Evolutionary conservation across 768 basidiomycete genomes (phyloP).

Genomic region (Nevesoporus exiguus): DNA sequence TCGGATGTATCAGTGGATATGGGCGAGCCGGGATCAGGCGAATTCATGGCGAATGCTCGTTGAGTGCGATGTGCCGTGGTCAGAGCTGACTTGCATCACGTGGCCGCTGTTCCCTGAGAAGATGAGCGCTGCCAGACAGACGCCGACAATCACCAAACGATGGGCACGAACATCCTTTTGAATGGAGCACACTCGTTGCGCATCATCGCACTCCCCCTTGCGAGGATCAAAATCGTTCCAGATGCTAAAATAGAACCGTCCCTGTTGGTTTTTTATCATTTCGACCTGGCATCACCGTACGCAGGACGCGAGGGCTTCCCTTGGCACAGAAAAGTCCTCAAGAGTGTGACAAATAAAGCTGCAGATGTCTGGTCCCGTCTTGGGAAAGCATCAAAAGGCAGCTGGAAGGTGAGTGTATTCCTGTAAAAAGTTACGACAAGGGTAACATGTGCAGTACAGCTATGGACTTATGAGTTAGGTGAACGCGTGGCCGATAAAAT

Average conservation of each 20-base stretch:
- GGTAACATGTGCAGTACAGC: conserved; percentile 35
- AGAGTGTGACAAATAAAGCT: conserved; percentile 51
- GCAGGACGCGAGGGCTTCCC: conserved; percentile 34
- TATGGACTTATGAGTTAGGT: conserved; percentile 57
- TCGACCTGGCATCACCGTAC: conserved; percentile 27
- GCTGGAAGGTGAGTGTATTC: conserved; percentile 62
- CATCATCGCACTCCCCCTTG: conserved; percentile 47
- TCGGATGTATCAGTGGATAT: conserved; percentile 37
- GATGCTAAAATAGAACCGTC: conserved; percentile 7
- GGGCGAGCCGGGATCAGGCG: conserved; percentile 37
- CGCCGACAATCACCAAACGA: conserved; percentile 1
- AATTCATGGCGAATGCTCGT: conserved; percentile 29
- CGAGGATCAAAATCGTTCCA: conserved; percentile 19
- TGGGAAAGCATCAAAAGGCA: conserved; percentile 59
- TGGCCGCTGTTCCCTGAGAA: conserved; percentile 1
- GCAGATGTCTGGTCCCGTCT: conserved; percentile 59
- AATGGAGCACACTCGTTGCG: conserved; percentile 35
- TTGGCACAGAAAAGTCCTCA: conserved; percentile 29
- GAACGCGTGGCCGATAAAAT: conserved; percentile 67
- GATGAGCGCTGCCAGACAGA: no score
- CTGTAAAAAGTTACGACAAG: conserved; percentile 1
- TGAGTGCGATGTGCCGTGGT: background rate
- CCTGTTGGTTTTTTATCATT: conserved; percentile 43
- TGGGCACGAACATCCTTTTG: conserved; percentile 16
- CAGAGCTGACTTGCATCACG: conserved; percentile 14